Evolutionary conservation across 768 basidiomycete genomes (phyloP).

Genomic region (Albatrellus ellisii): DNA sequence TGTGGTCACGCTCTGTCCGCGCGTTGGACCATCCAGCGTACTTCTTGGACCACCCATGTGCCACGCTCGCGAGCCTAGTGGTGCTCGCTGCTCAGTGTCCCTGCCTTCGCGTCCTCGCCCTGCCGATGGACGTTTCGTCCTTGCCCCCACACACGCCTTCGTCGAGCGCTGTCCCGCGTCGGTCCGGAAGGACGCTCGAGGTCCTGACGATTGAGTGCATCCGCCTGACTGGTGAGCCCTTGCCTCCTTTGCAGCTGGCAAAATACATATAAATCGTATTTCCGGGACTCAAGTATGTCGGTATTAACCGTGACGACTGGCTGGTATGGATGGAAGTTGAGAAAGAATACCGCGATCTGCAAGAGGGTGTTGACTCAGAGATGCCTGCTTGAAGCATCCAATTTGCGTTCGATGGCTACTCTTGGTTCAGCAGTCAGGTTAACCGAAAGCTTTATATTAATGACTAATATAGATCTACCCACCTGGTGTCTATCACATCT

Average conservation of each 20-base stretch:
- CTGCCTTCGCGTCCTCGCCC: constrained; percentile 11
- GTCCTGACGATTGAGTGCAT: constrained; percentile 14
- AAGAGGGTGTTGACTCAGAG: too few relatives aligned
- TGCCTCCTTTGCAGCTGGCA: constrained; percentile 8
- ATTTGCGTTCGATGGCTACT: too few relatives aligned
- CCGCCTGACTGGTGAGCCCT: constrained; percentile 8
- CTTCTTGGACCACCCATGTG: constrained; percentile 12
- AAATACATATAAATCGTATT: constrained; percentile 12
- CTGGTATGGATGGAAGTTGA: constrained; percentile 10
- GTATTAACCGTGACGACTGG: constrained; percentile 11
- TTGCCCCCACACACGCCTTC: constrained; percentile 4
- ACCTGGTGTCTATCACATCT: too few relatives aligned
- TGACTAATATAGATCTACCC: too few relatives aligned
- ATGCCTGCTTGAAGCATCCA: too few relatives aligned
- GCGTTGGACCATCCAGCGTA: constrained; percentile 11
- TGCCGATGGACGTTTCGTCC: constrained; percentile 14
- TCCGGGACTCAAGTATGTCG: constrained; percentile 7
- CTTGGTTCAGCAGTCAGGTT: too few relatives aligned
- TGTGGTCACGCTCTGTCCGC: constrained; percentile 15
- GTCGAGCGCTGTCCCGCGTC: neutral
- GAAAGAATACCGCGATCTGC: constrained; percentile 7
- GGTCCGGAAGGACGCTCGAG: constrained; percentile 10
- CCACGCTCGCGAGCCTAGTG: constrained; percentile 14
- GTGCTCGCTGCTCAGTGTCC: constrained; percentile 17
- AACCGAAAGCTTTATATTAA: too few relatives aligned